These are phyloP conservation scores for Penicillium sp. DNA, from an alignment of 2,329 filamentous ascomycete species.

Conservation along the genomic window DNA sequence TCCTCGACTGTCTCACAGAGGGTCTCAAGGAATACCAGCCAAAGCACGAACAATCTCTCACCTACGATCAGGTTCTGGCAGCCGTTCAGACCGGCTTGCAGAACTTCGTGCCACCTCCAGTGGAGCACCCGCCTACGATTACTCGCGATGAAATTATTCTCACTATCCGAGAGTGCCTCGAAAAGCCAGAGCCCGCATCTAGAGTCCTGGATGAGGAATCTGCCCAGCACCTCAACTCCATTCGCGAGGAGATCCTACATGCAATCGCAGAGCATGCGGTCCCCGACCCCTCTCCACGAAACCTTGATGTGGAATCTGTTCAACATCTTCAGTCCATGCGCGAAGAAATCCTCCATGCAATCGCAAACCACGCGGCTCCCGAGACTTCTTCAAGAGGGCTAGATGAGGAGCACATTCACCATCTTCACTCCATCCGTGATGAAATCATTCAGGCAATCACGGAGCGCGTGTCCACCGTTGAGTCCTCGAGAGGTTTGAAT, in stretches of 20 bases:
- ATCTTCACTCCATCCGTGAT: constrained; percentile 19
- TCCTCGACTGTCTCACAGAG: constrained; percentile 82
- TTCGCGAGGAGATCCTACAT: constrained; percentile 61
- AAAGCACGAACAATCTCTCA: constrained; percentile 60
- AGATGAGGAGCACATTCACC: constrained; percentile 18
- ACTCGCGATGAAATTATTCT: constrained; percentile 82
- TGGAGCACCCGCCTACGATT: constrained; percentile 68
- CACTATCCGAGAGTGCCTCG: constrained; percentile 81
- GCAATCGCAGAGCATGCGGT: constrained; percentile 49
- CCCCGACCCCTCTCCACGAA: background rate
- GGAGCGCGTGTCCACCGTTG: background rate
- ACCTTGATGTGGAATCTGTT: constrained; percentile 16
- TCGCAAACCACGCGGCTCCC: constrained; percentile 1
- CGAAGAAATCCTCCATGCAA: constrained; percentile 32
- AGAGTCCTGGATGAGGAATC: constrained; percentile 29
- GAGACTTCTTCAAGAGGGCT: constrained; percentile 5
- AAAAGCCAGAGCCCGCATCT: constrained; percentile 66
- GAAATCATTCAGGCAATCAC: constrained; percentile 33
- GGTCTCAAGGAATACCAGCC: constrained; percentile 74
- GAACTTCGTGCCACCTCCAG: constrained; percentile 73
- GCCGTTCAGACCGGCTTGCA: constrained; percentile 85
- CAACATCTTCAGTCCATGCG: constrained; percentile 15
- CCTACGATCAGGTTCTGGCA: constrained; percentile 79
- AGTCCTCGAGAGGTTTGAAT: constrained; percentile 21
- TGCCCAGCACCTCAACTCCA: constrained; percentile 26